These are phyloP conservation scores for Lophiostoma macrostomum DNA, from an alignment of 495 filamentous ascomycete genomes.

Conservation along the genomic window DNA sequence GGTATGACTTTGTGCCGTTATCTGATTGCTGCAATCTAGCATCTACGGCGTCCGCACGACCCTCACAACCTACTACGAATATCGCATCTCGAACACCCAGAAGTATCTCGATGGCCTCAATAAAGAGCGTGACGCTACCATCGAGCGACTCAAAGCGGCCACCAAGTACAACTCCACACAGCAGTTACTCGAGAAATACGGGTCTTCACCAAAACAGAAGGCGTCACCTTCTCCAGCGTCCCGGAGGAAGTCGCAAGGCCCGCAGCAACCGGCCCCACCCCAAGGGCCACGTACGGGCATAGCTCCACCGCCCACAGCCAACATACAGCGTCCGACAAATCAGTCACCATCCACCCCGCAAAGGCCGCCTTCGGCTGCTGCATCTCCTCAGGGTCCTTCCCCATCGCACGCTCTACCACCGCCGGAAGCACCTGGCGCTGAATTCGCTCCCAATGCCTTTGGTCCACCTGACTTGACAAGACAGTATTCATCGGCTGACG, in stretches of 20 bases:
- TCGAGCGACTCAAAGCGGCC: constrained; percentile 88
- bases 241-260: constrained; percentile 39
- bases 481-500: constrained; percentile 48
- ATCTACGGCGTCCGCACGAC: constrained; percentile 64
- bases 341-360: constrained; percentile 26
- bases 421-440: constrained; percentile 34
- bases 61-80: constrained; percentile 70
- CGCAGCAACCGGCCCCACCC: constrained; percentile 26
- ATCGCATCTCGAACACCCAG: constrained; percentile 67
- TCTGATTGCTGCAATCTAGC: constrained; percentile 39
- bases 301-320: constrained; percentile 80
- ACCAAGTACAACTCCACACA: constrained; percentile 95
- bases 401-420: background rate
- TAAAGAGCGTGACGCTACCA: constrained; percentile 75
- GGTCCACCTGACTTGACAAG: constrained; percentile 32
- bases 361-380: constrained; percentile 15
- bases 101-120: constrained; percentile 68
- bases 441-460: constrained; percentile 63
- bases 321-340: constrained; percentile 54
- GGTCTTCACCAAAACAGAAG: constrained; percentile 36
- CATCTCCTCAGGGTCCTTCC: constrained; percentile 27
- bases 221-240: constrained; percentile 37
- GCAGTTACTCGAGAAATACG: constrained; percentile 91
- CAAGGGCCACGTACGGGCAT: constrained; percentile 54
- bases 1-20: background rate